A percentile compares a stretch with the other conserved stretches of the same genome.
Conservation (phyloP, 2,329 filamentous ascomycete species). For the Corinectria fuckeliana region DNA sequence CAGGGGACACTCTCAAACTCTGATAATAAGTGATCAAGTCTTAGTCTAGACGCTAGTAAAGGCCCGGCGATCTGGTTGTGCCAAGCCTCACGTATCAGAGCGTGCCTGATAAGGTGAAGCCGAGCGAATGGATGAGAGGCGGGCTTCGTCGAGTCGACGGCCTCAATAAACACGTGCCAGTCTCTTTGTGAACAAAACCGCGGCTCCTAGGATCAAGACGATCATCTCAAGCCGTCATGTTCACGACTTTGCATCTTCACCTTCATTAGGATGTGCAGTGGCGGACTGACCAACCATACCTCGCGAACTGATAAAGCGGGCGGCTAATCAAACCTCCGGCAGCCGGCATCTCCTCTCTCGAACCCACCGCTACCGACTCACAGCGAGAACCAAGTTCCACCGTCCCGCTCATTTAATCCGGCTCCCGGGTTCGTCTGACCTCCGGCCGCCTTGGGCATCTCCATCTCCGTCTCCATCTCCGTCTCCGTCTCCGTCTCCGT, state of each 20-base stretch:
- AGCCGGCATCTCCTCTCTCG: conserved; percentile 9
- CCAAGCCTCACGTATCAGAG: background rate
- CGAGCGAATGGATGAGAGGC: too few species aligned
- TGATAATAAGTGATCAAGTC: background rate
- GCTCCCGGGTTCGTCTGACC: background rate
- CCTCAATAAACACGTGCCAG: too few species aligned
- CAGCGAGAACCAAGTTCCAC: background rate
- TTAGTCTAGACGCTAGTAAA: background rate
- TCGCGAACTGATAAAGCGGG: background rate
- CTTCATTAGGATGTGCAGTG: conserved; percentile 1
- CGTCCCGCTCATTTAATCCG: background rate
- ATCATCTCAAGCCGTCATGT: too few species aligned
- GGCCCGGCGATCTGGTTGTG: background rate
- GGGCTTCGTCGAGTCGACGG: too few species aligned
- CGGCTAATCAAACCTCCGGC: background rate
- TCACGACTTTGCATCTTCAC: background rate
- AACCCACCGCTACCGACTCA: background rate
- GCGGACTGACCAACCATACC: conserved; percentile 6
- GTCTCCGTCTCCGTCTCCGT: background rate
- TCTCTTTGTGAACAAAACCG: too few species aligned
- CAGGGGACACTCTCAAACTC: background rate
- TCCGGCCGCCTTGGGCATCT: background rate
- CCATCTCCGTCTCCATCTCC: background rate
- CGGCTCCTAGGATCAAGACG: too few species aligned
- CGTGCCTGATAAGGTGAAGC: background rate